These are phyloP conservation scores for Saururus chinensis DNA, from an alignment of 164 flowering plant species.

Conservation along the genomic window DNA sequence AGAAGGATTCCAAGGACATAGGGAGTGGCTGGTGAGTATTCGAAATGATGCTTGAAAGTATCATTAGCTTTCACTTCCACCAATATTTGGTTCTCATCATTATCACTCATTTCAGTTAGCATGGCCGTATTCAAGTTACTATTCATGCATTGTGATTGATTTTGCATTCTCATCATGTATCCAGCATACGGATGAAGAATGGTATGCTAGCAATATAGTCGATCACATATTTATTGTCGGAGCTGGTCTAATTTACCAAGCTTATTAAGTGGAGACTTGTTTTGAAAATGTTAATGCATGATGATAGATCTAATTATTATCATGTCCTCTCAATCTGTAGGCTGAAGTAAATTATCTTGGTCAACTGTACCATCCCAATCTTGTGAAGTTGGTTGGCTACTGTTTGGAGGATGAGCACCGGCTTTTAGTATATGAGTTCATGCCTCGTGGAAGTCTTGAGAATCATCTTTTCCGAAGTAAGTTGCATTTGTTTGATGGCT, in stretches of 20 bases:
- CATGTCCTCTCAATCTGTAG: constrained; percentile 20
- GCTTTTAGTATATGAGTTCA: constrained; percentile 72
- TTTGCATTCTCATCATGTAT: no score
- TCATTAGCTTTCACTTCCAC: neutral
- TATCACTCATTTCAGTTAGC: neutral
- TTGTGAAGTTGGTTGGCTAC: constrained; percentile 68
- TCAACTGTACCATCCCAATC: constrained; percentile 65
- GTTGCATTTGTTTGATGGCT: constrained; percentile 9
- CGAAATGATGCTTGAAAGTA: neutral
- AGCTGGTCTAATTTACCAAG: neutral
- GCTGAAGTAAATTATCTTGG: constrained; percentile 82
- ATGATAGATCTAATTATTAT: neutral
- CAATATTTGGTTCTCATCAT: neutral
- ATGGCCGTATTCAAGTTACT: no score
- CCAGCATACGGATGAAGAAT: no score
- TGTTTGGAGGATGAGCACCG: constrained; percentile 78
- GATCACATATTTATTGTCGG: neutral
- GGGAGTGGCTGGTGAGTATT: constrained; percentile 76
- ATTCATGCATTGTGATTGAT: no score
- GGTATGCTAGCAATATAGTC: no score
- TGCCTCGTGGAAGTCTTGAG: constrained; percentile 82
- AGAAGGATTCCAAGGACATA: constrained; percentile 81
- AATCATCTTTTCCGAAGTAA: constrained; percentile 78
- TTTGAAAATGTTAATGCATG: neutral
- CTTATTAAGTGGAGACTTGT: neutral